Conservation (phyloP, 495 filamentous ascomycete genomes). For the Clavariopsis aquatica region DNA sequence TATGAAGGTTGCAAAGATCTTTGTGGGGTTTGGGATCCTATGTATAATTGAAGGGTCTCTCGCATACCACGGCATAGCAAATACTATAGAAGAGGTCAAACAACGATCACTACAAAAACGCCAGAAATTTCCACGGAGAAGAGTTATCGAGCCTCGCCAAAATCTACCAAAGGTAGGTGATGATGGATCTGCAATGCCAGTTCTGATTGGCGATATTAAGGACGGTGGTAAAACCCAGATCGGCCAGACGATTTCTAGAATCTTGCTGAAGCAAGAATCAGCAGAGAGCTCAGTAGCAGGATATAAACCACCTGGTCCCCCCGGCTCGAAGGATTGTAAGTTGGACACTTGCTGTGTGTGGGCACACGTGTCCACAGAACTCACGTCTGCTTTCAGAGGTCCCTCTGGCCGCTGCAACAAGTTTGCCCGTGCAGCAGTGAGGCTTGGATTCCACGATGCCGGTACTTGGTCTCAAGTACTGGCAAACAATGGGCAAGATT, state of each 20-base stretch:
- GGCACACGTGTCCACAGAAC: slow-evolving; percentile 16
- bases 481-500: slow-evolving; percentile 15
- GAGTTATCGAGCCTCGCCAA: not conserved
- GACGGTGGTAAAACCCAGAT: slow-evolving; percentile 20
- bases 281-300: slow-evolving; percentile 13
- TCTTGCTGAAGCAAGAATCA: slow-evolving; percentile 22
- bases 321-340: slow-evolving; percentile 12
- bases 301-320: slow-evolving; percentile 8
- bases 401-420: slow-evolving; percentile 36
- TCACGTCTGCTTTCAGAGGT: slow-evolving; percentile 23
- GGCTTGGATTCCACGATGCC: slow-evolving; percentile 43
- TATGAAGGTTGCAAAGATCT: slow-evolving; percentile 22
- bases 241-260: slow-evolving; percentile 29
- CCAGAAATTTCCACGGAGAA: not conserved
- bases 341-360: slow-evolving; percentile 35
- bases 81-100: slow-evolving; percentile 15
- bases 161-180: not conserved
- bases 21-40: slow-evolving; percentile 5
- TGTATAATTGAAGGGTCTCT: slow-evolving; percentile 6
- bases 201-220: slow-evolving; percentile 32
- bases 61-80: slow-evolving; percentile 20
- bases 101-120: not conserved
- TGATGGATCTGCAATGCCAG: slow-evolving; percentile 8
- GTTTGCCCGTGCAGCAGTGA: slow-evolving; percentile 32
- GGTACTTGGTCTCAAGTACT: slow-evolving; percentile 31